Percentiles rank a stretch among this genome's conserved stretches.
phyloP scores from a whole-genome alignment of 768 basidiomycete species.

The Kockovaella imperatae region DNA sequence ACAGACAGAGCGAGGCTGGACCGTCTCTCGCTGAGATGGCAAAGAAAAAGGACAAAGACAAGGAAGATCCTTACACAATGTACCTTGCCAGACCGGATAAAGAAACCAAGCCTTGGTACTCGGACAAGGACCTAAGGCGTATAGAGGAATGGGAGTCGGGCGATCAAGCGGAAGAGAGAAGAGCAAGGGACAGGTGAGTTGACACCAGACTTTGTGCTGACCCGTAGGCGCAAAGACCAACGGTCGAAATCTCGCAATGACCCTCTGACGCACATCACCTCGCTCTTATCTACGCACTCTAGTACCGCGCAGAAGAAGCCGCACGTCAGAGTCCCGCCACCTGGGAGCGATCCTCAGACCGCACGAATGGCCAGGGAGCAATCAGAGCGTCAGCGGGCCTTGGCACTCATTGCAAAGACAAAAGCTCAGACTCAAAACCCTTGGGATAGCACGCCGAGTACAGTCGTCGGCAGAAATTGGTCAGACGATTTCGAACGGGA shows the following conservation, averaged over 20 bases:
- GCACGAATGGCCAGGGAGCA: constrained; percentile 9
- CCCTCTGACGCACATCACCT: constrained; percentile 37
- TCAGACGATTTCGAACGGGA: constrained; percentile 33
- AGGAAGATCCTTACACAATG: constrained; percentile 44
- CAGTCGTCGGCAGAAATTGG: constrained; percentile 21
- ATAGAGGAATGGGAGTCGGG: constrained; percentile 39
- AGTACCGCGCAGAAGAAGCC: neutral
- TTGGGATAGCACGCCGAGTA: constrained; percentile 35
- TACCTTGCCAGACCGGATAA: constrained; percentile 42
- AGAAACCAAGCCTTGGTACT: constrained; percentile 46
- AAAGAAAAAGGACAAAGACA: constrained; percentile 35
- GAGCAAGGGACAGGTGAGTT: constrained; percentile 22
- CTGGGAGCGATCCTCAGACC: constrained; percentile 10
- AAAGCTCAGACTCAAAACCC: constrained; percentile 9
- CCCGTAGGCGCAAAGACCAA: constrained; percentile 36
- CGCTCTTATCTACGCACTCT: constrained; percentile 10
- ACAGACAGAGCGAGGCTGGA: constrained; percentile 1
- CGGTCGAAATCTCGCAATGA: constrained; percentile 33
- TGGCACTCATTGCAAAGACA: constrained; percentile 31
- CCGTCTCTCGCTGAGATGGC: constrained; percentile 11
- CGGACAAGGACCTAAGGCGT: constrained; percentile 35
- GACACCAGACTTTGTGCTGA: neutral
- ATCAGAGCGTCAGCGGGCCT: constrained; percentile 35
- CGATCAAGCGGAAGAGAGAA: constrained; percentile 37
- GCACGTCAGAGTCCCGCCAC: neutral